phyloP scores from a whole-genome alignment of 305 asterid genomes.

The Coffea humblotiana region DNA sequence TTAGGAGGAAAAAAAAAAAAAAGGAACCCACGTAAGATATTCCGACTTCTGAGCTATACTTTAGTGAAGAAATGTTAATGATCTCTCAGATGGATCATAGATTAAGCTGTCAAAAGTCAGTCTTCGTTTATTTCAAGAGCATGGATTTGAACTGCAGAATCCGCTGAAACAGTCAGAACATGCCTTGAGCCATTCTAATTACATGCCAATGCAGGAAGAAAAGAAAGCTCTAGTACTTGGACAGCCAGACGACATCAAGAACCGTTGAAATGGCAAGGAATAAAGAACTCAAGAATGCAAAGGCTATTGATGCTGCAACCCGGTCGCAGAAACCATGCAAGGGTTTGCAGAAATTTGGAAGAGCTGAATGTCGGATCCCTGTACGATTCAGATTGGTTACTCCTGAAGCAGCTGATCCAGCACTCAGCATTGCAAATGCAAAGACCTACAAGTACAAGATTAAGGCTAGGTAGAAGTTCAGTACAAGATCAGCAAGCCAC shows the following conservation, averaged over 20 bases:
- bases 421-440: slow-evolving; percentile 76
- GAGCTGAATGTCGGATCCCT: slow-evolving; percentile 67
- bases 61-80: neutral
- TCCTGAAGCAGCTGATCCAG: slow-evolving; percentile 89
- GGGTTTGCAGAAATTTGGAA: slow-evolving; percentile 87
- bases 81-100: neutral
- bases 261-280: slow-evolving; percentile 59
- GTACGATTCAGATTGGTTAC: slow-evolving; percentile 77
- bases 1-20: neutral
- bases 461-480: neutral
- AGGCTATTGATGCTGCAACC: slow-evolving; percentile 67
- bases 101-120: no score
- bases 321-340: slow-evolving; percentile 66
- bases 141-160: neutral
- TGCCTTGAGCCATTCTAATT: neutral
- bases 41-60: neutral
- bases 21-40: no score
- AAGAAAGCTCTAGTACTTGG: slow-evolving; percentile 28
- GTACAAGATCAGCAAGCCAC: neutral
- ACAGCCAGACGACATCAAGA: slow-evolving; percentile 65
- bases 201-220: neutral
- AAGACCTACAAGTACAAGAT: slow-evolving; percentile 44
- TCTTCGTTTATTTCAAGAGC: neutral
- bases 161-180: neutral
- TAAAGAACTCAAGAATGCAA: slow-evolving; percentile 64